Conservation (phyloP, 176 grass and related monocot genomes). For the Avena atlantica region DNA sequence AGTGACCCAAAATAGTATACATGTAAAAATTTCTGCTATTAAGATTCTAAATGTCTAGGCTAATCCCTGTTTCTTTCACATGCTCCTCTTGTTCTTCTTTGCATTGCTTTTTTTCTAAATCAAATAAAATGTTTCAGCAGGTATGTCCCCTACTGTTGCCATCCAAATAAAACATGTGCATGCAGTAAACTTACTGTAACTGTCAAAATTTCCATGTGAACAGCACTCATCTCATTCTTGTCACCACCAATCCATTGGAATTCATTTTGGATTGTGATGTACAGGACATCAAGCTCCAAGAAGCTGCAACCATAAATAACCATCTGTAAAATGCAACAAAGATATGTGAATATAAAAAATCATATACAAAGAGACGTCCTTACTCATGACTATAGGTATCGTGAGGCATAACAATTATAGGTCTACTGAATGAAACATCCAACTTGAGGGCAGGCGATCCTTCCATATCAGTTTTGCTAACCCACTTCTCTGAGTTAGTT, state of each 20-base stretch:
- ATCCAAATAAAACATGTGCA: constrained; percentile 35
- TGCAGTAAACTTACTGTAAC: constrained; percentile 64
- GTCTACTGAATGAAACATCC: constrained; percentile 88
- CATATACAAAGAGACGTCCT: constrained; percentile 40
- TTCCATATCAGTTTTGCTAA: constrained; percentile 93
- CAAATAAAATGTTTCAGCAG: constrained; percentile 30
- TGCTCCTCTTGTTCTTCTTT: constrained; percentile 26
- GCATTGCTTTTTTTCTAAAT: background rate
- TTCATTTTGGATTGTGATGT: constrained; percentile 84
- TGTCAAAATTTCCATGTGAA: constrained; percentile 82
- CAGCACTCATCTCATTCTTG: constrained; percentile 82
- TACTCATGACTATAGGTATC: constrained; percentile 83
- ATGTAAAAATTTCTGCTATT: constrained; percentile 11
- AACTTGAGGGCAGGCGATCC: constrained; percentile 90
- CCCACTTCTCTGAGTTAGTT: constrained; percentile 89
- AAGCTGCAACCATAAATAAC: constrained; percentile 65
- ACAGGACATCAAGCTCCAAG: constrained; percentile 90
- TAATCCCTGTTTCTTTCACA: constrained; percentile 15
- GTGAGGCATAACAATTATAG: constrained; percentile 96
- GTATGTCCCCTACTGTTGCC: background rate
- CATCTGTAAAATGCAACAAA: constrained; percentile 38
- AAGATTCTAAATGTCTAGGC: constrained; percentile 34
- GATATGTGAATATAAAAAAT: constrained; percentile 28
- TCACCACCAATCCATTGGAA: constrained; percentile 92
- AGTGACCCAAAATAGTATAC: constrained; percentile 27